Percentiles rank a stretch among this genome's conserved stretches.
Conservation (phyloP, 306 rosid species). For the Vigna nakashimae region DNA sequence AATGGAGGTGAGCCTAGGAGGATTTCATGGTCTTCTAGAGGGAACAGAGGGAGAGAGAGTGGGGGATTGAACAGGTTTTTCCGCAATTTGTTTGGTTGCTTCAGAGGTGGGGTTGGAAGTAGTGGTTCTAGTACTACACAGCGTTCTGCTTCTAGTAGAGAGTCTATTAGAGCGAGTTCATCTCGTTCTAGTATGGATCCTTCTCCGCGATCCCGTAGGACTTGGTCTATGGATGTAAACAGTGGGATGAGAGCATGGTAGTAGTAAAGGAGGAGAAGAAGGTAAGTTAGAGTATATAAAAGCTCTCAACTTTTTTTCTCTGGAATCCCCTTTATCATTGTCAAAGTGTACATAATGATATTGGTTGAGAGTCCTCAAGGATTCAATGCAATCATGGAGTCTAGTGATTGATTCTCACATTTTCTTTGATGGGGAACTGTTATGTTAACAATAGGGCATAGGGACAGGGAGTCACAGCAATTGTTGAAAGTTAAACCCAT, state of each 20-base stretch:
- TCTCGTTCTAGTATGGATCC: slow-evolving; percentile 41
- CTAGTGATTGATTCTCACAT: neutral
- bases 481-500: slow-evolving; percentile 22
- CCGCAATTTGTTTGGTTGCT: slow-evolving; percentile 63
- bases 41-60: slow-evolving; percentile 60
- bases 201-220: slow-evolving; percentile 56
- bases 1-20: slow-evolving; percentile 71
- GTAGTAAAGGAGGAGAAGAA: neutral
- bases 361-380: slow-evolving; percentile 5
- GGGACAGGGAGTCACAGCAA: slow-evolving; percentile 30
- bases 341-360: slow-evolving; percentile 44
- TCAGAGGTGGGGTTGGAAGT: slow-evolving; percentile 41
- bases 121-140: neutral
- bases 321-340: slow-evolving; percentile 20
- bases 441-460: slow-evolving; percentile 19
- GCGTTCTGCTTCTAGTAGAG: slow-evolving; percentile 29
- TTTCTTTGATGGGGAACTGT: slow-evolving; percentile 26
- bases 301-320: slow-evolving; percentile 27
- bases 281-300: neutral
- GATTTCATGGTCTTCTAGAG: slow-evolving; percentile 65
- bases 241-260: slow-evolving; percentile 65
- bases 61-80: slow-evolving; percentile 56
- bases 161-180: slow-evolving; percentile 40
- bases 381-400: neutral
- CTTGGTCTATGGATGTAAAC: slow-evolving; percentile 84